phyloP scores from a whole-genome alignment of 495 filamentous ascomycete genomes.

The Friedmanniomyces endolithicus region DNA sequence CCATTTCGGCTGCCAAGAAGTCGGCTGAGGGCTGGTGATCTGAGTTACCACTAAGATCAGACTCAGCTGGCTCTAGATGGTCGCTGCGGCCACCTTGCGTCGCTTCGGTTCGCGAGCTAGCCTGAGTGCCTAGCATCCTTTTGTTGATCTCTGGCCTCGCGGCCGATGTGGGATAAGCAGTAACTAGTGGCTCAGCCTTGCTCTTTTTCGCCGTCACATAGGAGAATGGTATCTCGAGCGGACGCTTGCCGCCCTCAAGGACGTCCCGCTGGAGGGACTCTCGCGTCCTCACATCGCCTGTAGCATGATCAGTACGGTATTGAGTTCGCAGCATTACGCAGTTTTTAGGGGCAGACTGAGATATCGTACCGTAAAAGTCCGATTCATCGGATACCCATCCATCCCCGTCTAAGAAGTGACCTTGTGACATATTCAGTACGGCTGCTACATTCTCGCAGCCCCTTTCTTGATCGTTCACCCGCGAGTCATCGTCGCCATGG shows the following conservation, averaged over 20 bases:
- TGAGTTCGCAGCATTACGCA: too few species aligned
- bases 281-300: conserved; percentile 2
- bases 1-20: conserved; percentile 15
- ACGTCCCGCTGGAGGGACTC: background rate
- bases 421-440: background rate
- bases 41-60: background rate
- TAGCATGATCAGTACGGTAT: background rate
- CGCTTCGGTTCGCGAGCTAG: background rate
- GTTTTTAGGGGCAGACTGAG: background rate
- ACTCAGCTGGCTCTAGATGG: background rate
- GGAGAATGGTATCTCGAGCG: background rate
- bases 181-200: background rate
- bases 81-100: background rate
- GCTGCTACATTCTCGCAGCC: background rate
- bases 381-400: conserved; percentile 30
- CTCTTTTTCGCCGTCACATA: background rate
- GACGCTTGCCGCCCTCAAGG: background rate
- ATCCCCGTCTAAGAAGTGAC: conserved; percentile 20
- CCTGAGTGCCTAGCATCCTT: conserved; percentile 1
- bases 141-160: background rate
- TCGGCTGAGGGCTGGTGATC: background rate
- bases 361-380: conserved; percentile 26
- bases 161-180: background rate
- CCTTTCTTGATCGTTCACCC: background rate
- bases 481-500: background rate